A percentile compares a stretch with the other conserved stretches of the same genome.
These are phyloP conservation scores for Sugiyamaella castrensis DNA, from an alignment of 1,139 yeast genomes.

Conservation along the genomic window DNA sequence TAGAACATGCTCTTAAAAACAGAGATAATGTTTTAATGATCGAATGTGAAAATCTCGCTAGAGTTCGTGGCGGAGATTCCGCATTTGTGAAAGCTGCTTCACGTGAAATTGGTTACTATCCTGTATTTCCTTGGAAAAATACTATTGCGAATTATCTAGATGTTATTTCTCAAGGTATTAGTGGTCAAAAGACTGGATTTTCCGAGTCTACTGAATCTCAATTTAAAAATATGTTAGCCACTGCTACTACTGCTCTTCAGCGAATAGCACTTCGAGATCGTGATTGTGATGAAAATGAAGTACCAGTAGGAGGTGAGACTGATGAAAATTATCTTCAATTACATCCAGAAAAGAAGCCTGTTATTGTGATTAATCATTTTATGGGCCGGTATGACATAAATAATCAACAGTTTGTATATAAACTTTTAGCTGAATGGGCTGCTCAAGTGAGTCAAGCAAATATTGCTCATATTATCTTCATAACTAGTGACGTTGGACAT, in stretches of 20 bases:
- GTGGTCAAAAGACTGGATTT: conserved; percentile 92
- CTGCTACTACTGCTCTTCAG: conserved; percentile 70
- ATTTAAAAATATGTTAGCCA: conserved; percentile 72
- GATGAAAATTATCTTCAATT: conserved; percentile 83
- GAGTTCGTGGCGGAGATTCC: conserved; percentile 67
- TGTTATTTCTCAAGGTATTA: conserved; percentile 80
- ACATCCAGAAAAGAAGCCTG: conserved; percentile 85
- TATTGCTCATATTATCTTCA: conserved; percentile 82
- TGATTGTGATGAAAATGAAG: background rate
- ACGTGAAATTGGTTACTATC: conserved; percentile 80
- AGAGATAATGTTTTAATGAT: conserved; percentile 60
- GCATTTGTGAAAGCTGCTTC: conserved; percentile 68
- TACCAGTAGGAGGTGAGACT: conserved; percentile 37
- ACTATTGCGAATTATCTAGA: conserved; percentile 76
- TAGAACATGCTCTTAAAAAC: conserved; percentile 60
- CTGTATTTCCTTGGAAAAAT: conserved; percentile 91
- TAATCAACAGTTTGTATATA: conserved; percentile 60
- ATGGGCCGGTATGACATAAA: conserved; percentile 56
- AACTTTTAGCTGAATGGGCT: conserved; percentile 86
- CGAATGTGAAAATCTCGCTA: conserved; percentile 75
- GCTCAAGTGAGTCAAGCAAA: conserved; percentile 71
- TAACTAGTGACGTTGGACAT: conserved; percentile 83
- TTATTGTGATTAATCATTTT: conserved; percentile 76
- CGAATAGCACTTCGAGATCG: conserved; percentile 53
- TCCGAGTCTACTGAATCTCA: conserved; percentile 84